Conservation (phyloP, 2,329 filamentous ascomycete species). For the Neopestalotiopsis rosae region DNA sequence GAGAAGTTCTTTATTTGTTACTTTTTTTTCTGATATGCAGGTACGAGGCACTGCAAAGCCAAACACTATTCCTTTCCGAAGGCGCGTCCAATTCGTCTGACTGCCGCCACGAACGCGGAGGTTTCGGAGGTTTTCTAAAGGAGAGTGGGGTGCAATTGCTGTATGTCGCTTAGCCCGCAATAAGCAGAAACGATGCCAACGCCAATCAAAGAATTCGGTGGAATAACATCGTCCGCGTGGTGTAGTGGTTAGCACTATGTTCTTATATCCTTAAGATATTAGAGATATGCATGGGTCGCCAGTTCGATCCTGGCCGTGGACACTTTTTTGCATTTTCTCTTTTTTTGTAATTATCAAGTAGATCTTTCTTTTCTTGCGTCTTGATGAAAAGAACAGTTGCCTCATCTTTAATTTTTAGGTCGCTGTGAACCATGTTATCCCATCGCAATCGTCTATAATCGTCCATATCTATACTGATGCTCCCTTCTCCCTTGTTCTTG, state of each 20-base stretch:
- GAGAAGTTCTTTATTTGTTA: too few species aligned
- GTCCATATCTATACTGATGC: too few species aligned
- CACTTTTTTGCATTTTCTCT: background rate
- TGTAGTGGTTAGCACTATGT: constrained; percentile 18
- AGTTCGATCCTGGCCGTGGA: constrained; percentile 15
- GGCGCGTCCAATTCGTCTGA: too few species aligned
- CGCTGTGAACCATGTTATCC: background rate
- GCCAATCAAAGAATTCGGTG: constrained; percentile 25
- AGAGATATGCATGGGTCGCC: constrained; percentile 17
- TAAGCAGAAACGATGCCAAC: too few species aligned
- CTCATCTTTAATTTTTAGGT: background rate
- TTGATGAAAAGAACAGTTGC: background rate
- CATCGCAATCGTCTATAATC: background rate
- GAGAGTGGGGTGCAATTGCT: too few species aligned
- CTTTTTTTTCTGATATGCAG: too few species aligned
- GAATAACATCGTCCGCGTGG: constrained; percentile 29
- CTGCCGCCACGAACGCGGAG: too few species aligned
- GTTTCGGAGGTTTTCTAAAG: too few species aligned
- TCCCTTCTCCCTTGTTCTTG: background rate
- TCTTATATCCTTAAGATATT: constrained; percentile 15
- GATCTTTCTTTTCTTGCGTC: background rate
- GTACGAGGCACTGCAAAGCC: too few species aligned
- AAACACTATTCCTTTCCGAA: too few species aligned
- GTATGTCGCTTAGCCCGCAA: too few species aligned
- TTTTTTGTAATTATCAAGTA: too few species aligned